These are phyloP conservation scores for Podospora conica DNA, from an alignment of 495 filamentous ascomycete species.

Conservation along the genomic window DNA sequence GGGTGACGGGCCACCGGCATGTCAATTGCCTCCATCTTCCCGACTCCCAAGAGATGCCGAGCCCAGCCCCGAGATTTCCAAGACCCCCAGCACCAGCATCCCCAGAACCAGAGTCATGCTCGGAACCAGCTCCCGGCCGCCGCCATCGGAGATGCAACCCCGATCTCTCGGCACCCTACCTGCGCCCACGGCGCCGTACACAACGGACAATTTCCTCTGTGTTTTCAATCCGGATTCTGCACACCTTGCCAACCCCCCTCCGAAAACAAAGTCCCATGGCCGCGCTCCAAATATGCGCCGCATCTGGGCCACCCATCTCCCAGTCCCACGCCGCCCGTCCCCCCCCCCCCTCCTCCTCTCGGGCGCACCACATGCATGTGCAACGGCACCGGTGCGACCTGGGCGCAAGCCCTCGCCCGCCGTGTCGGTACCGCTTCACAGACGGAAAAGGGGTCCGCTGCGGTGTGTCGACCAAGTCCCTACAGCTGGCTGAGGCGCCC, in stretches of 20 bases:
- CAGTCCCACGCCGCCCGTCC: background rate
- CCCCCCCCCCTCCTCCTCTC: background rate
- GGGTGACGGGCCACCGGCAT: no score
- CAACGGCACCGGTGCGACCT: background rate
- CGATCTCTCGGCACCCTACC: background rate
- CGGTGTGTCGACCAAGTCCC: background rate
- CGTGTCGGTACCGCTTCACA: background rate
- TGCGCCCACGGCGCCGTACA: background rate
- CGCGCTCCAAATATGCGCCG: background rate
- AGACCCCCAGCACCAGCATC: background rate
- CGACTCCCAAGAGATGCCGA: background rate
- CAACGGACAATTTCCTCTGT: background rate
- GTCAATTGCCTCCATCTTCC: background rate
- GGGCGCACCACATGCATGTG: background rate
- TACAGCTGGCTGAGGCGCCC: constrained; percentile 6
- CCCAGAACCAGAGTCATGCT: background rate
- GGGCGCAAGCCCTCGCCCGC: background rate
- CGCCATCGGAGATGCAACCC: background rate
- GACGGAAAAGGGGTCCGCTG: background rate
- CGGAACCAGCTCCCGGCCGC: background rate
- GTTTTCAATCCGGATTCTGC: background rate
- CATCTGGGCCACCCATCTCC: background rate
- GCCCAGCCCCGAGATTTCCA: background rate
- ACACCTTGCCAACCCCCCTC: background rate
- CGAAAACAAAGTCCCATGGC: background rate